Evolutionary conservation across 1,139 yeast genomes (phyloP).

Genomic region (Candida sanyaensis): DNA sequence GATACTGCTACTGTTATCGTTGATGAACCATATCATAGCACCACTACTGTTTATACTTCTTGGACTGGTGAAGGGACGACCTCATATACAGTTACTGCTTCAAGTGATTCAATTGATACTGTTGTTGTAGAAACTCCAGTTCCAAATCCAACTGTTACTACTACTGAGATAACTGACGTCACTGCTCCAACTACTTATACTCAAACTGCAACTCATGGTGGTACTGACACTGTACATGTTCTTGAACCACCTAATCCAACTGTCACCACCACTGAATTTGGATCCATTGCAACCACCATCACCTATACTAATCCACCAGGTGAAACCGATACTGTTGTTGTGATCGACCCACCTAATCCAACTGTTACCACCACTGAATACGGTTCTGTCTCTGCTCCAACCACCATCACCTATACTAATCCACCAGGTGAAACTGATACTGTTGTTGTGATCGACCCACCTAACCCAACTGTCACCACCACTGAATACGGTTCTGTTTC

Average conservation of each 20-base stretch:
- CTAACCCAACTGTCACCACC: too few relatives aligned
- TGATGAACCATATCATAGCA: slow-evolving; percentile 16
- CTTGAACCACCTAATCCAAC: slow-evolving; percentile 16
- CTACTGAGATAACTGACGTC: slow-evolving; percentile 5
- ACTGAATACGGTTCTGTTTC: too few relatives aligned
- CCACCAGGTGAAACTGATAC: too few relatives aligned
- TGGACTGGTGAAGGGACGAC: slow-evolving; percentile 15
- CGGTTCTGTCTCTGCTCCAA: too few relatives aligned
- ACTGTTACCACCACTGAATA: too few relatives aligned
- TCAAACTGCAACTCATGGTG: slow-evolving; percentile 6
- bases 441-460: too few relatives aligned
- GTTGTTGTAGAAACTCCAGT: slow-evolving; percentile 18
- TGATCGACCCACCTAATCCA: too few relatives aligned
- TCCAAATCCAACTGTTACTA: slow-evolving; percentile 12
- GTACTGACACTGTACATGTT: slow-evolving; percentile 20
- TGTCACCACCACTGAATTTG: background rate
- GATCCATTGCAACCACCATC: too few relatives aligned
- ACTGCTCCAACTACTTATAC: slow-evolving; percentile 14
- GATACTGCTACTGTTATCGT: slow-evolving; percentile 21
- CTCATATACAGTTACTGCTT: slow-evolving; percentile 11
- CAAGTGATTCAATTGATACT: slow-evolving; percentile 5
- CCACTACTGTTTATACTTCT: slow-evolving; percentile 13
- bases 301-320: too few relatives aligned
- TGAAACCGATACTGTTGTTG: too few relatives aligned
- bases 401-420: too few relatives aligned